Evolutionary conservation across 2,329 filamentous ascomycete genomes (phyloP), one percentile per base, ranked within the genome.

Genomic region (Beauveria pseudobassiana): DNA sequence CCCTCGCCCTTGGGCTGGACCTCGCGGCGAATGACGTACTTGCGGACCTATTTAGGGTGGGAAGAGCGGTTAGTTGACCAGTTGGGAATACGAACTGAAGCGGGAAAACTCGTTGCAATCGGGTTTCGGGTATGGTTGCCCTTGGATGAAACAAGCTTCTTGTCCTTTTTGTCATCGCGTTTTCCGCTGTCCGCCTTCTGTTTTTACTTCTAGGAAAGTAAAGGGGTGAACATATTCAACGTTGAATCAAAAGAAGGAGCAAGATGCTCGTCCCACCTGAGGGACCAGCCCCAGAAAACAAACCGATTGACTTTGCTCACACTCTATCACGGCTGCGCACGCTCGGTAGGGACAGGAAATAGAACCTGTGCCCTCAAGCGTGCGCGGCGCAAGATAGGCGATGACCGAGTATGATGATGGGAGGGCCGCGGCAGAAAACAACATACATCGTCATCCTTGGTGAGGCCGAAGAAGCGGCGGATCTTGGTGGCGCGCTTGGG

Each of bases 361-460:
- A 50, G 7, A 14, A 18, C 3, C 43, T n/a, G 48, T 53, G 68
- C 68, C 70, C 76, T 69, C 73, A 26, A 70, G 68, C 74, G 77
- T 77, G 80, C 77, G 72, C 26, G 38, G 42, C 50, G 76, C 75
- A 73, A 83, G 83, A 84, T 82, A 91, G 88, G 89, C 83, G 84
- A 89, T 85, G 85, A 88, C 80, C 73, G 75, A 76, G 75, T 77
- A 76, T 76, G 75, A 71, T 80, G 80, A 75, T 80, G 76, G 76
- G 74, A 75, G 65, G 70, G 66, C 74, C 75, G 75, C 49, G 28
- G 49, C 28, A 52, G 78, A 38, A 38, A 38, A 38, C 73, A 74
- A 92, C 90, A 87, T 90, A 98, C 93, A 90, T 99, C 95, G 86
- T 99, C 95, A 89, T 98, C 93, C 93, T 98, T 98, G 90, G 89